Evolutionary conservation across 2,329 filamentous ascomycete genomes (phyloP).

Genomic region (Pseudopyricularia javanii): DNA sequence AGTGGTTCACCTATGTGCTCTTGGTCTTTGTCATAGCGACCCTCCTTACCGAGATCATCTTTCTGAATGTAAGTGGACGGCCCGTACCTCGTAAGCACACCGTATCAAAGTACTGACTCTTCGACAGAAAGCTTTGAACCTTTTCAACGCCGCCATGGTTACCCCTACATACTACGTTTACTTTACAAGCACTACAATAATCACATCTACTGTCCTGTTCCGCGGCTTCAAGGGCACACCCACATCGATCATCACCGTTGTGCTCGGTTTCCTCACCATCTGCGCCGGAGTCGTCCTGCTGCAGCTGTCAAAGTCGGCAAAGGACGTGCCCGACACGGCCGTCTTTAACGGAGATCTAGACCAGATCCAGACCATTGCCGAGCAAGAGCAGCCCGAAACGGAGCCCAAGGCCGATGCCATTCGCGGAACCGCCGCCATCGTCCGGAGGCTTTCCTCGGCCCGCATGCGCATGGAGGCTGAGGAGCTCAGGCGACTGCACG

Average conservation of each 20-base stretch:
- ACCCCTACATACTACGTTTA: conserved; percentile 98
- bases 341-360: conserved; percentile 89
- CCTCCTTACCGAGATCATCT: conserved; percentile 86
- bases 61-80: conserved; percentile 67
- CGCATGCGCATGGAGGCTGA: conserved; percentile 68
- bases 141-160: conserved; percentile 93
- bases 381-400: conserved; percentile 90
- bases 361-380: conserved; percentile 87
- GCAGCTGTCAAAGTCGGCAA: conserved; percentile 95
- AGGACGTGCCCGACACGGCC: conserved; percentile 87
- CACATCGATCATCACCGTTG: conserved; percentile 71
- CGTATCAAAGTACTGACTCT: not conserved
- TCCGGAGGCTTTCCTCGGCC: conserved; percentile 66
- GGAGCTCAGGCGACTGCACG: conserved; percentile 65
- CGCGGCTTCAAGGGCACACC: conserved; percentile 83
- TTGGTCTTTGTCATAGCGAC: conserved; percentile 86
- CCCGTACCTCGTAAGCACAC: not conserved
- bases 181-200: conserved; percentile 91
- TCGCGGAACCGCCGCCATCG: conserved; percentile 76
- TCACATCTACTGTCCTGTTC: conserved; percentile 87
- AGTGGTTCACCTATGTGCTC: conserved; percentile 93
- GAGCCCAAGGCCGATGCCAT: conserved; percentile 96
- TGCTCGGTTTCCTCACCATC: conserved; percentile 88
- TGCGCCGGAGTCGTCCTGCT: conserved; percentile 85
- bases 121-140: conserved; percentile 85